Evolutionary conservation across 1,139 yeast genomes (phyloP), one percentile per base, ranked within the genome.

Genomic region (Diutina pseudorugosa): DNA sequence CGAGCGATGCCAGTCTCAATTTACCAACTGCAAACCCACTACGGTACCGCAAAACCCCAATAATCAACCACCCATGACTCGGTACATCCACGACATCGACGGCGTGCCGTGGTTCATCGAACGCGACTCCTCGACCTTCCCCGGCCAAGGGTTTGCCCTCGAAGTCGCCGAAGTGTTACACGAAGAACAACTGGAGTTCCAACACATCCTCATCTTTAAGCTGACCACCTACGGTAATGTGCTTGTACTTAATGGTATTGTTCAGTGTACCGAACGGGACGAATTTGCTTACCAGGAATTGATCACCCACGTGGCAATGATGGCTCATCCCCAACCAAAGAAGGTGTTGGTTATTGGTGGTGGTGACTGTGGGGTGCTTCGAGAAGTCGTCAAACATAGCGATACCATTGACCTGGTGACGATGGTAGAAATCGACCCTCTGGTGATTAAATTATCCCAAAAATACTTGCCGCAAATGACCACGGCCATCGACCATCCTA

Each of bases 261-360:
- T 88, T 57, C 96, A 88, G 71, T 90, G 87, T 57, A 85, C 95
- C 1, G 96, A 88, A 67, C 79, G 89, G 58, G 96, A 88, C 62
- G 96, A 88, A 68, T 87, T 84, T 68, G 87, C 95, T 41, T 85
- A 88, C 71, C 96, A 88, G 67, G 96, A 88, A 68, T 82, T 88
- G 79, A 88, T 88, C 62, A 75, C 94, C 18, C 94, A 88, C 63
- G 69, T 86, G 53, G 91, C 96, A 12, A 63, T 88, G 57, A 80
- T 83, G 79, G 72, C 85, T 20, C 96, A 88, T 66, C 80, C 83
- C 41, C 65, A 72, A 53, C 96, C 96, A 18, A 77, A 78, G 63
- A 77, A 76, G 55, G 95, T 88, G 19, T 76, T 88, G 55, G 95
- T 88, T 51, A 87, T 88, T 60, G 96, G 96, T 41, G 96, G 96